phyloP scores from a whole-genome alignment of 2,329 filamentous ascomycete genomes.

The Xylariaceae sp. region DNA sequence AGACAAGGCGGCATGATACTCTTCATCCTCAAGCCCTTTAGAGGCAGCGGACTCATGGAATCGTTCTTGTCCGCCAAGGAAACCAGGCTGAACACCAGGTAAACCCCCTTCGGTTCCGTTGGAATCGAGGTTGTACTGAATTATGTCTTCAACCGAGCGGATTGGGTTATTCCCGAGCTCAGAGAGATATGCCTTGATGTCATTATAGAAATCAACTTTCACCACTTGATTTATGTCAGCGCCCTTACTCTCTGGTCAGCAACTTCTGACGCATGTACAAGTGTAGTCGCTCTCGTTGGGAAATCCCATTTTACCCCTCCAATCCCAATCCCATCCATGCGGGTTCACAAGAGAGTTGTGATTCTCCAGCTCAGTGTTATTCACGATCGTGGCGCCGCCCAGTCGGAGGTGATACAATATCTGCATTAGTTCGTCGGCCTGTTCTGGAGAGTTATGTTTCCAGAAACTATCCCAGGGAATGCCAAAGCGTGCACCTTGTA shows the following conservation, averaged over 20 bases:
- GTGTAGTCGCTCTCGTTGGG: slow-evolving; percentile 72
- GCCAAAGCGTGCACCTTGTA: slow-evolving; percentile 64
- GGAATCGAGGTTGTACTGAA: slow-evolving; percentile 62
- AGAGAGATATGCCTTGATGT: slow-evolving; percentile 60
- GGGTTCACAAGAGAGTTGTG: slow-evolving; percentile 62
- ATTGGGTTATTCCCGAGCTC: slow-evolving; percentile 61
- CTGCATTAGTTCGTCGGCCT: slow-evolving; percentile 51
- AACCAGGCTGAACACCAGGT: slow-evolving; percentile 59
- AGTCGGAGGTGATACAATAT: slow-evolving; percentile 52
- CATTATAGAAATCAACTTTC: slow-evolving; percentile 67
- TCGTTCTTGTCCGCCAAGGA: slow-evolving; percentile 67
- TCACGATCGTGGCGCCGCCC: slow-evolving; percentile 66
- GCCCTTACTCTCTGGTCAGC: background rate
- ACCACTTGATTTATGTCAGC: slow-evolving; percentile 41
- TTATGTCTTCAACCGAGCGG: slow-evolving; percentile 59
- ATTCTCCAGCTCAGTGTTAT: slow-evolving; percentile 66
- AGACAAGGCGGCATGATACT: slow-evolving; percentile 63
- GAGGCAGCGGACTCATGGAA: slow-evolving; percentile 64
- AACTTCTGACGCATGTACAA: background rate
- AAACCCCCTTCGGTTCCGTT: slow-evolving; percentile 65
- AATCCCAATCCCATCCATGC: slow-evolving; percentile 73
- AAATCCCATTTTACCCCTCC: slow-evolving; percentile 59
- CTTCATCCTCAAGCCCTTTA: slow-evolving; percentile 61
- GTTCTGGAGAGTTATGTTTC: slow-evolving; percentile 56
- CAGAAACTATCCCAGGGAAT: slow-evolving; percentile 72